Evolutionary conservation across 2,329 filamentous ascomycete species (phyloP), one percentile per base, ranked within the genome.

Genomic region (Sporothrix variecibatus): DNA sequence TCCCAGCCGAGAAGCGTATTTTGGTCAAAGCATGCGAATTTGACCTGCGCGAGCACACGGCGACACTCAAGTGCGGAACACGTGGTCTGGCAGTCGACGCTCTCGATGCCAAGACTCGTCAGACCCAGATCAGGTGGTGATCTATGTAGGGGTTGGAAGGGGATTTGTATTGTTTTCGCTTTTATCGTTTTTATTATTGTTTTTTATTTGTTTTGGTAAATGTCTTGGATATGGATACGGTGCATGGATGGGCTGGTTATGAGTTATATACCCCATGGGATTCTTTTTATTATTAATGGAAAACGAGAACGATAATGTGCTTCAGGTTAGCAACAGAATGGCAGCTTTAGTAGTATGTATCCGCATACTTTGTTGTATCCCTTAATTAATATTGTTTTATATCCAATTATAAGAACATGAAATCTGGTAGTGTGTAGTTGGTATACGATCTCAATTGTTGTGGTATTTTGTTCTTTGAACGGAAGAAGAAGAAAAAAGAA

Each of bases 1-100:
- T 90, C 6, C 86, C 88, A 0, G 87, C 87, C 74, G 84, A 87
- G 73, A 87, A 83, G 78, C 85, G 88, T 11, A 83, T 90, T 73
- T 89, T 89, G 84, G 84, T 90, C 64, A 84, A 86, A 73, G 81
- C 86, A 0, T 87, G 88, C 26, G 86, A 89, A 76, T 90, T 90
- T 77, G 86, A 90, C 77, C 82, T 90, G 67, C 85, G 86, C 43
- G 82, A 85, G 68, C 84, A 86, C 64, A 82, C 81, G 72, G 88
- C 88, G 4, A 80, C 82, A 11, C 80, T 90, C 34, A 81, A 84
- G 75, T 87, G 89, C 43, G 88, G 88, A n/a, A 87, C 87, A 9
- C 82, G 88, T 56, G 85, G 85, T 7, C 79, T 87, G n/a, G 83
- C 82, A 4, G 83, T 84, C 0, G 86, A 84, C 0, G 80, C 82